Evolutionary conservation across 805 yeast genomes (phyloP), one percentile per base, ranked within the genome.

Genomic region (Spathaspora passalidarum): DNA sequence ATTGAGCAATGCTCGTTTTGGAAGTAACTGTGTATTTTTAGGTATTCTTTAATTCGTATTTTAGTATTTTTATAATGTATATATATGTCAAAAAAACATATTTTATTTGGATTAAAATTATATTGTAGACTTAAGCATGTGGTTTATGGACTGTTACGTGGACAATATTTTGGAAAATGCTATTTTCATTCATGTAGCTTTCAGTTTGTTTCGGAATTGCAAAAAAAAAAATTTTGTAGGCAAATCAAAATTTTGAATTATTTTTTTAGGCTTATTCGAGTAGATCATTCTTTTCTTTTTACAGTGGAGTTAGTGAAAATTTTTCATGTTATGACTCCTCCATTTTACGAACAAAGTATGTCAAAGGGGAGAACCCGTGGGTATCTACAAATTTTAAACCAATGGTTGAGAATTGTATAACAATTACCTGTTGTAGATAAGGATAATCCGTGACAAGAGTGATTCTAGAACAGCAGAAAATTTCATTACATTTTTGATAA

Each of bases 1-100:
- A 23, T 6, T 16, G 9, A 11, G 34, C 34, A 7, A 29, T 10
- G 29, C 34, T 29, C 34, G n/a, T 29, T 29, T 29, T 11, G 34
- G 14, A n/a, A 17, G 13, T n/a, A 25, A 36, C 19, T 26, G 32
- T 38, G 42, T 38, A 38, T 38, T 38, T 26, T 38, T 38, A 38
- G 42, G 9, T 22, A 23, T 23, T 38, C 21, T 38, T 38, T 38
- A 38, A 18, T 38, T 38, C 42, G 32, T 38, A 11, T 22, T 25
- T 36, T 20, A 36, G 21, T 36, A 36, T 36, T 19, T 20, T 19
- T 18, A 36, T 36, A 36, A 36, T 36, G 38, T 36, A 20, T 36
- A 25, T 25, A 29, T 29, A 29, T 29, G 34, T 29, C 34, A 29
- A 29, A n/a, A n/a, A n/a, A 8, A 29, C 34, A 29, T 29, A 29